These are phyloP conservation scores for Aspergillus tubingensis DNA, from an alignment of 2,329 filamentous ascomycete genomes.

Conservation along the genomic window DNA sequence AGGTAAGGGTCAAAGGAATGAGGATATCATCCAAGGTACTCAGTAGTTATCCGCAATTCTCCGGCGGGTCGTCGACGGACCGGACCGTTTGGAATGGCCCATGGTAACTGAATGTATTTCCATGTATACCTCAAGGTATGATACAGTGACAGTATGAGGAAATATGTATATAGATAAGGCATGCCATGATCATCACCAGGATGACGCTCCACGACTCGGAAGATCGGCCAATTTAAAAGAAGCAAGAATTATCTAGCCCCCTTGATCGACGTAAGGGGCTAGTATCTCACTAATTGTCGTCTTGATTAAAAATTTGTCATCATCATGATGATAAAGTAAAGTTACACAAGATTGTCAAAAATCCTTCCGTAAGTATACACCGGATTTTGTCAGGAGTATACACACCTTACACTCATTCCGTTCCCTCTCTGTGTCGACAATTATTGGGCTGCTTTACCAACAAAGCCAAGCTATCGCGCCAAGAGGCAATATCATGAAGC, in stretches of 20 bases:
- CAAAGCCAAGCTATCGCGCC: too few species aligned
- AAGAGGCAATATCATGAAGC: too few species aligned
- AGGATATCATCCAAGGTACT: neutral
- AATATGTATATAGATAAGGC: too few species aligned
- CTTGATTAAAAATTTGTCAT: neutral
- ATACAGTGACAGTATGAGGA: too few species aligned
- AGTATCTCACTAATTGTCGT: neutral
- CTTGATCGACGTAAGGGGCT: neutral
- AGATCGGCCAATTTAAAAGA: neutral
- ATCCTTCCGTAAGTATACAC: too few species aligned
- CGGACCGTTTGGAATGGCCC: neutral
- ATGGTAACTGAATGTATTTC: neutral
- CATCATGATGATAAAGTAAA: neutral
- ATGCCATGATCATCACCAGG: neutral
- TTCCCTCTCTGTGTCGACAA: too few species aligned
- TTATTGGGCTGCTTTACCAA: too few species aligned
- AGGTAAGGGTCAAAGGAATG: too few species aligned
- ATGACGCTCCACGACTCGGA: neutral
- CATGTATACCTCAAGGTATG: too few species aligned
- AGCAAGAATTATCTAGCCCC: neutral
- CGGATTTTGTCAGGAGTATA: too few species aligned
- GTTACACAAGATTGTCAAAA: neutral
- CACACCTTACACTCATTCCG: too few species aligned
- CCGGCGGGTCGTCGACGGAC: neutral
- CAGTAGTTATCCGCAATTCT: neutral